Evolutionary conservation across 306 rosid genomes (phyloP).

Genomic region (Senna siamea): DNA sequence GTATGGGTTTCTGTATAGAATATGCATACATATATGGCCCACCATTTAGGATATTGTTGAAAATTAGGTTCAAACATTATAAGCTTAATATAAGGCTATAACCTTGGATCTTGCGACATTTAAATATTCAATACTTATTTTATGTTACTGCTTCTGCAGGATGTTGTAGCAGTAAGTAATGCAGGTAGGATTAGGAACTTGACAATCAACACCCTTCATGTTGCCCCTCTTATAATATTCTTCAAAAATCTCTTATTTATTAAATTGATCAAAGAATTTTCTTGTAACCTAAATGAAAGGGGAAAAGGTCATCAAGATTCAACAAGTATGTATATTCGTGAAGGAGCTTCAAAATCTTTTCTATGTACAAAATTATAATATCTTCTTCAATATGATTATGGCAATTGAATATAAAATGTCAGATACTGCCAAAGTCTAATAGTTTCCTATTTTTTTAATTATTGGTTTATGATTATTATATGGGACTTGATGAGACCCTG

Average conservation of each 20-base stretch:
- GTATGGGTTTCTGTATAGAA: too few species aligned
- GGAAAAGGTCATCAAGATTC: too few species aligned
- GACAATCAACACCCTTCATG: not conserved
- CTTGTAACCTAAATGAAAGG: not conserved
- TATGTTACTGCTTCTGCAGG: not conserved
- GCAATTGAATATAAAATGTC: too few species aligned
- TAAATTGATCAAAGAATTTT: conserved; percentile 23
- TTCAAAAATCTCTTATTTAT: not conserved
- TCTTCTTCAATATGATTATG: not conserved
- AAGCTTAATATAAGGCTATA: not conserved
- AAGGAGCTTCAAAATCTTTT: not conserved
- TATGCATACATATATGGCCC: not conserved
- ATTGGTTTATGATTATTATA: not conserved
- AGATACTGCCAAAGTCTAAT: not conserved
- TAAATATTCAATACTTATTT: conserved; percentile 3
- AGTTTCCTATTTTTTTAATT: too few species aligned
- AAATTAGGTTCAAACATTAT: not conserved
- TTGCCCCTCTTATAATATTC: not conserved
- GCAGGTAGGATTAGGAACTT: not conserved
- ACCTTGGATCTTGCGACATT: conserved; percentile 36
- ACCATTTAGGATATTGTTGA: not conserved
- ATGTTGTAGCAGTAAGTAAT: not conserved
- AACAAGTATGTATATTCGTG: too few species aligned
- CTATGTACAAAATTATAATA: not conserved
- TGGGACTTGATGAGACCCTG: conserved; percentile 7